A percentile compares a stretch with the other conserved stretches of the same genome.
Evolutionary conservation across 2,329 filamentous ascomycete genomes (phyloP).

Genomic region (Aureobasidium leucospermi): DNA sequence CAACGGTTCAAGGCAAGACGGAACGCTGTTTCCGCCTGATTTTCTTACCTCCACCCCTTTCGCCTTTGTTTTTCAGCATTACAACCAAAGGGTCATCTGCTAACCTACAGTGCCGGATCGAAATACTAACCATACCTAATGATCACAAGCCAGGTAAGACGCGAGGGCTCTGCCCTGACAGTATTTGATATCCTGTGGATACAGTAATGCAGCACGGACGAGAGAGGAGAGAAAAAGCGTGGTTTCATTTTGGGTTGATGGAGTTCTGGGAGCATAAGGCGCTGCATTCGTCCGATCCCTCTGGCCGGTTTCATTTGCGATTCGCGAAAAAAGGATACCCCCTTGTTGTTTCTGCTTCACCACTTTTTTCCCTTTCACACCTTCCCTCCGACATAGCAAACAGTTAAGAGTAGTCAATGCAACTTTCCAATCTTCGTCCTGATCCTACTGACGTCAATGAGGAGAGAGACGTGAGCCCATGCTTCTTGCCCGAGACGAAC

Average conservation of each 20-base stretch:
- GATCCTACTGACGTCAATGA: no score
- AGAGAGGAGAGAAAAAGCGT: background rate
- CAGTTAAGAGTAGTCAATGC: background rate
- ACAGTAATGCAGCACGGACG: background rate
- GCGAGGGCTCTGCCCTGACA: no score
- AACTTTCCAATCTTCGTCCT: no score
- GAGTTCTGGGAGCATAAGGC: background rate
- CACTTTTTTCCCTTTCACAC: background rate
- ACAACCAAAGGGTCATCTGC: background rate
- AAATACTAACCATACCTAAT: background rate
- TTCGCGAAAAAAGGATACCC: conserved; percentile 9
- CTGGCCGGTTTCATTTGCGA: background rate
- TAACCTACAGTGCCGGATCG: background rate
- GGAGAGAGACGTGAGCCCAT: no score
- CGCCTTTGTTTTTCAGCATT: background rate
- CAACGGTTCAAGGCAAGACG: background rate
- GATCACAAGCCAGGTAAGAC: background rate
- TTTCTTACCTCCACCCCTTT: background rate
- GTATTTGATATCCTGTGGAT: background rate
- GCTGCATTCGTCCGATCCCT: background rate
- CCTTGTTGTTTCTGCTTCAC: background rate
- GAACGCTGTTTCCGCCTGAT: background rate
- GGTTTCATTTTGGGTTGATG: background rate
- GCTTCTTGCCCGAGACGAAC: no score
- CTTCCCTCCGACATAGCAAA: background rate